Evolutionary conservation across 257 asterid genomes (phyloP), one percentile per base, ranked within the genome.

Genomic region (Capsicum rhomboideum): DNA sequence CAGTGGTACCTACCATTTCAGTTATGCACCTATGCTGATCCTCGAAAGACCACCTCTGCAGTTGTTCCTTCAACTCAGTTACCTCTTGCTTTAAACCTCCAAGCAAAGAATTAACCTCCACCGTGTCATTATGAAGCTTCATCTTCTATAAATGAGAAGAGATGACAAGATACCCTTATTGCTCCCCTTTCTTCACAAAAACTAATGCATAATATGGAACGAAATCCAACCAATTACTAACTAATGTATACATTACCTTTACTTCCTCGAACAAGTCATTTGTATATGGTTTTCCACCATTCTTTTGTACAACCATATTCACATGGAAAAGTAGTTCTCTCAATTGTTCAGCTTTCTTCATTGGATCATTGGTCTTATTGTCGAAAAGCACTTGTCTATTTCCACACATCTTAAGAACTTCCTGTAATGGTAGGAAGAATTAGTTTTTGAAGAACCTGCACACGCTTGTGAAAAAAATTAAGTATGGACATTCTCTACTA

Each of bases 361-460:
- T 10, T 58, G 72, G 75, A 79, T 95, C 92, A 82, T 86, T 87
- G 2, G 97, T 89, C 87, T 71, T 87, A 88, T 95, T 95, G 85
- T 95, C 88, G 80, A 94, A 93, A 26, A 93, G 84, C 49, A 94
- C 92, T 53, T 59, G 28, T 71, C 99, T 91, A 72, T 93, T 88
- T 63, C 94, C 97, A 84, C 97, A 95, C 90, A 89, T 79, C 34
- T 26, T 20, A 10, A 94, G 92, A 44, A 84, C 88, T 84, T 84
- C 89, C 98, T 93, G 75, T n/a, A 80, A 29, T 83, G 74, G 64
- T 26, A 82, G 23, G 53, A 49, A 21, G n/a, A 72, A 72, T 0
- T 21, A 44, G 46, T 21, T 44, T 72, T 6, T n/a, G 14, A 44
- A 21, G 37, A 4, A 71, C 34, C 0, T 18, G 46, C 18, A 42